Evolutionary conservation across 2,329 filamentous ascomycete species (phyloP).

Genomic region (Biscogniauxia mediterranea): DNA sequence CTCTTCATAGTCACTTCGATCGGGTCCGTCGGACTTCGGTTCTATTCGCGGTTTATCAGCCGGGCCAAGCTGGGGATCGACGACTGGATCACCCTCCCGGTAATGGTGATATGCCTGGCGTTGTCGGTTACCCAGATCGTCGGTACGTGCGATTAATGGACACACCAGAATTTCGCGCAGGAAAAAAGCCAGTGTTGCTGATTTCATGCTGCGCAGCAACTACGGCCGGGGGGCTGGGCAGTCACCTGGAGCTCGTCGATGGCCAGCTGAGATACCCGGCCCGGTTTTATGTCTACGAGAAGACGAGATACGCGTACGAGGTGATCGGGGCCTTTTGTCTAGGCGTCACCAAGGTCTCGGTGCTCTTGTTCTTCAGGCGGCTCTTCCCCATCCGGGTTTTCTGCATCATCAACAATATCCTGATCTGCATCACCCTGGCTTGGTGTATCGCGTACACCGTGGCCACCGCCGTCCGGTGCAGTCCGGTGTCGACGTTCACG

Average conservation of each 20-base stretch:
- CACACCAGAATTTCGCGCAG: too few species aligned
- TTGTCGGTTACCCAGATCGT: not conserved
- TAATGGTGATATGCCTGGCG: not conserved
- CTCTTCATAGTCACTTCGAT: not conserved
- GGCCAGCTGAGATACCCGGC: not conserved
- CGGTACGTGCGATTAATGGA: not conserved
- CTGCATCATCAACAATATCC: not conserved
- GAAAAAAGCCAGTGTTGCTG: too few species aligned
- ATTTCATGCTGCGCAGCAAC: not conserved
- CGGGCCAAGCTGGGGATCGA: not conserved
- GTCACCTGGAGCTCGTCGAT: not conserved
- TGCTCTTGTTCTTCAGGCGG: not conserved
- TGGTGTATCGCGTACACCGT: not conserved
- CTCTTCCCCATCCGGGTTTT: not conserved
- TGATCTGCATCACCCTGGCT: not conserved
- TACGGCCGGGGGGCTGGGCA: not conserved
- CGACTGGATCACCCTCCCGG: not conserved
- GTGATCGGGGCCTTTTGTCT: not conserved
- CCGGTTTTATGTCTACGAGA: not conserved
- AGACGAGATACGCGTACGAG: not conserved
- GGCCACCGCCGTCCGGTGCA: not conserved
- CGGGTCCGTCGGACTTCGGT: not conserved
- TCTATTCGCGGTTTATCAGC: not conserved
- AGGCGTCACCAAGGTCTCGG: not conserved
- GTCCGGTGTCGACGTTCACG: not conserved